phyloP scores from a whole-genome alignment of 345 rosid species.

The Alliaria petiolata region DNA sequence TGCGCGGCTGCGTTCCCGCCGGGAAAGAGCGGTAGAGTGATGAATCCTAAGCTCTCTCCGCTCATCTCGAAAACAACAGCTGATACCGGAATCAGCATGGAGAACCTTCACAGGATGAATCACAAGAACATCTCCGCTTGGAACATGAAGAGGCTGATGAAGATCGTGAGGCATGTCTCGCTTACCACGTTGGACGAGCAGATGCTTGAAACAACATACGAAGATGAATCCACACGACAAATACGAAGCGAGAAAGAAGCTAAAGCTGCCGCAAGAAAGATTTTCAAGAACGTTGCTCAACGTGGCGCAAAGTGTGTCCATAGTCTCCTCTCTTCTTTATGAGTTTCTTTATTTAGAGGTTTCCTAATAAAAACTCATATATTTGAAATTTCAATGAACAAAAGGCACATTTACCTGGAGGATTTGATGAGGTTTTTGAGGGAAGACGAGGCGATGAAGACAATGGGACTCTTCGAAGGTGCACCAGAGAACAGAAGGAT shows the following conservation, averaged over 20 bases:
- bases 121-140: conserved; percentile 83
- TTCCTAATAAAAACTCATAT: conserved; percentile 30
- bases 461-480: conserved; percentile 74
- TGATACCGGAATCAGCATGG: conserved; percentile 48
- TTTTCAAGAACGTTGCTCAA: conserved; percentile 68
- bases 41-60: conserved; percentile 40
- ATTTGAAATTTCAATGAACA: conserved; percentile 41
- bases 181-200: conserved; percentile 84
- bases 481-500: conserved; percentile 54
- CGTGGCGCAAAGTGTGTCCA: conserved; percentile 47
- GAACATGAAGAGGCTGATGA: conserved; percentile 96
- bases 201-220: conserved; percentile 34
- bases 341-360: neutral
- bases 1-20: conserved; percentile 43
- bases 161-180: conserved; percentile 66
- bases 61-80: conserved; percentile 26
- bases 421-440: conserved; percentile 77
- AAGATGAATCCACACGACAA: conserved; percentile 54
- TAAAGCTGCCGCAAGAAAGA: conserved; percentile 82
- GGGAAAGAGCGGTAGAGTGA: conserved; percentile 37
- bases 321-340: neutral
- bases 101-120: conserved; percentile 66
- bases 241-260: conserved; percentile 83
- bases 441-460: conserved; percentile 73
- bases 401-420: conserved; percentile 61